Evolutionary conservation across 257 asterid genomes (phyloP).

Genomic region (Solanum virginianum): DNA sequence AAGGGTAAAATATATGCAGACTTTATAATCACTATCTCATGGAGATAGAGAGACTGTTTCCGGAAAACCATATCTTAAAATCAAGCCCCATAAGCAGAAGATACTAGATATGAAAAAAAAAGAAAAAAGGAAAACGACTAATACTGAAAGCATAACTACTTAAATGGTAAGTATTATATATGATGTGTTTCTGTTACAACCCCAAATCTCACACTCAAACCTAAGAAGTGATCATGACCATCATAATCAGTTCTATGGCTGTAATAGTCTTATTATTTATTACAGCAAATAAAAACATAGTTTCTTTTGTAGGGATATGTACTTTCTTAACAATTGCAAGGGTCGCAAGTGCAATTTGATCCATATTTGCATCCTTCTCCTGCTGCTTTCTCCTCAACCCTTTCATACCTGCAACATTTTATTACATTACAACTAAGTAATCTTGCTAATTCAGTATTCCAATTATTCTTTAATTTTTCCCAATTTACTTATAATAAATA

Average conservation of each 20-base stretch:
- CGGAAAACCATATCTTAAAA: too few relatives aligned
- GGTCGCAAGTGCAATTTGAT: slow-evolving; percentile 8
- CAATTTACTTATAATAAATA: too few relatives aligned
- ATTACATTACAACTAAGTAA: neutral
- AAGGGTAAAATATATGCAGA: too few relatives aligned
- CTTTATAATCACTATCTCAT: too few relatives aligned
- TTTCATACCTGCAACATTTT: neutral
- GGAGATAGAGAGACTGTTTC: too few relatives aligned
- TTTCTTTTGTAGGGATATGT: too few relatives aligned
- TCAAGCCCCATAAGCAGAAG: too few relatives aligned
- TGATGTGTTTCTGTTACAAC: neutral
- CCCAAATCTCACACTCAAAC: neutral
- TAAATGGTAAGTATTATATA: too few relatives aligned
- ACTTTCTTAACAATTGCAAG: neutral
- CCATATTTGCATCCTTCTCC: slow-evolving; percentile 5
- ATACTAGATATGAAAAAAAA: too few relatives aligned
- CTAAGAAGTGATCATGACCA: neutral
- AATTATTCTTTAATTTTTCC: too few relatives aligned
- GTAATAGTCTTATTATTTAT: neutral
- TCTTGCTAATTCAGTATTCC: neutral
- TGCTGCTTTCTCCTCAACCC: neutral
- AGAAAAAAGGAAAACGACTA: too few relatives aligned
- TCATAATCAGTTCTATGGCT: neutral
- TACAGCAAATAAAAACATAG: neutral
- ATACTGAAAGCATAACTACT: too few relatives aligned